Conservation (phyloP, 176 grass and related monocot genomes). For the Triticum monococcum region DNA sequence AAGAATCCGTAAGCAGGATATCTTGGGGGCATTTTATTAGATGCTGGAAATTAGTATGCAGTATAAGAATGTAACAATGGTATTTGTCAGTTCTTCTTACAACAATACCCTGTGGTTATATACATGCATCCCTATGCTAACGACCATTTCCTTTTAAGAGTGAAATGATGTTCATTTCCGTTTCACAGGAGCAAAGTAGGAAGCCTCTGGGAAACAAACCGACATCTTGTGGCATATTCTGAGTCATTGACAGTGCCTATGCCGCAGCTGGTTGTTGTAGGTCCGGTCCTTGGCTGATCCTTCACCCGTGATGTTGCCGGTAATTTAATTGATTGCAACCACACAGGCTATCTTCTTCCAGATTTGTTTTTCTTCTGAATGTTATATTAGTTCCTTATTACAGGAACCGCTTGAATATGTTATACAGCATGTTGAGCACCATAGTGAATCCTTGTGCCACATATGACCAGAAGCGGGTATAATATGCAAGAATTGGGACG, state of each 20-base stretch:
- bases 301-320: neutral
- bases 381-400: conserved; percentile 34
- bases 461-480: conserved; percentile 46
- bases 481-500: conserved; percentile 50
- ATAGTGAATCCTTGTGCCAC: conserved; percentile 24
- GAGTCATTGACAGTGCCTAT: neutral
- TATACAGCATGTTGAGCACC: conserved; percentile 38
- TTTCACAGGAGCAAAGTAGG: conserved; percentile 13
- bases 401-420: conserved; percentile 38
- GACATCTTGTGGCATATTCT: neutral
- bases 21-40: neutral
- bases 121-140: neutral
- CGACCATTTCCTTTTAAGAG: neutral
- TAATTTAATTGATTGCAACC: conserved; percentile 19
- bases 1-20: neutral
- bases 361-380: neutral
- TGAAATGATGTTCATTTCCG: neutral
- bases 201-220: neutral
- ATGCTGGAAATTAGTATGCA: too few species aligned
- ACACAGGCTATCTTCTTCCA: neutral
- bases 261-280: neutral
- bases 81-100: conserved; percentile 8
- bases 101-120: conserved; percentile 14
- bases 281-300: neutral
- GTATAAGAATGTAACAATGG: neutral